Conservation (phyloP, 1,284 basidiomycete genomes). For the Polyporus tsugae region DNA sequence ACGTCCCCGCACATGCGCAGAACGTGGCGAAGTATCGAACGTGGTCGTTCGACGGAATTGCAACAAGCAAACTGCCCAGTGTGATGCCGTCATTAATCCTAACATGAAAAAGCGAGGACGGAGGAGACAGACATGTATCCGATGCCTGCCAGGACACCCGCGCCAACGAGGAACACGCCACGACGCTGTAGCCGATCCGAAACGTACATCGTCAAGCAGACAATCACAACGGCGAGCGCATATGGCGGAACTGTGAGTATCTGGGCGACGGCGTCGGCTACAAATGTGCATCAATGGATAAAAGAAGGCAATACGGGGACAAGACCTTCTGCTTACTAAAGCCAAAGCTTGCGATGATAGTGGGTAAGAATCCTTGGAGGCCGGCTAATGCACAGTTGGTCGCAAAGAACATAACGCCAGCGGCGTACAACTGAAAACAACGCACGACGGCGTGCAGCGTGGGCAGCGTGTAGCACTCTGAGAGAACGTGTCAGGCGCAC, state of each 20-base stretch:
- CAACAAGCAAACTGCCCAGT: slow-evolving; percentile 54
- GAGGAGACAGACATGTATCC: slow-evolving; percentile 63
- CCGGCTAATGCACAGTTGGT: slow-evolving; percentile 82
- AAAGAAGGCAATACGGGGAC: neutral
- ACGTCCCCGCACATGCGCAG: slow-evolving; percentile 74
- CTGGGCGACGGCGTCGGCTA: slow-evolving; percentile 66
- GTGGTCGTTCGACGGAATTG: slow-evolving; percentile 53
- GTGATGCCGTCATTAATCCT: neutral
- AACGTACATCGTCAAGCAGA: slow-evolving; percentile 65
- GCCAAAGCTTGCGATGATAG: slow-evolving; percentile 79
- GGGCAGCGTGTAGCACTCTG: no score
- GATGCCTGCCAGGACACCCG: slow-evolving; percentile 61
- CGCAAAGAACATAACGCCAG: slow-evolving; percentile 78
- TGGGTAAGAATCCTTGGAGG: slow-evolving; percentile 86
- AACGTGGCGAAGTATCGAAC: slow-evolving; percentile 75
- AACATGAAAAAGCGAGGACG: neutral
- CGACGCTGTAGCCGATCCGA: slow-evolving; percentile 81
- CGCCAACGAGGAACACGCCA: slow-evolving; percentile 62
- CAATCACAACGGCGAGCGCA: slow-evolving; percentile 71
- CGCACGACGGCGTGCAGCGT: neutral
- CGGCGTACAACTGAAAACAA: slow-evolving; percentile 60
- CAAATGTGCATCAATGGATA: neutral
- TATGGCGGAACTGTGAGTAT: slow-evolving; percentile 86
- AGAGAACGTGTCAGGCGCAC: slow-evolving; percentile 40
- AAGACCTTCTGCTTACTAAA: slow-evolving; percentile 48